These are phyloP conservation scores for Saturnispora hagleri DNA, from an alignment of 805 yeast genomes.

Conservation along the genomic window DNA sequence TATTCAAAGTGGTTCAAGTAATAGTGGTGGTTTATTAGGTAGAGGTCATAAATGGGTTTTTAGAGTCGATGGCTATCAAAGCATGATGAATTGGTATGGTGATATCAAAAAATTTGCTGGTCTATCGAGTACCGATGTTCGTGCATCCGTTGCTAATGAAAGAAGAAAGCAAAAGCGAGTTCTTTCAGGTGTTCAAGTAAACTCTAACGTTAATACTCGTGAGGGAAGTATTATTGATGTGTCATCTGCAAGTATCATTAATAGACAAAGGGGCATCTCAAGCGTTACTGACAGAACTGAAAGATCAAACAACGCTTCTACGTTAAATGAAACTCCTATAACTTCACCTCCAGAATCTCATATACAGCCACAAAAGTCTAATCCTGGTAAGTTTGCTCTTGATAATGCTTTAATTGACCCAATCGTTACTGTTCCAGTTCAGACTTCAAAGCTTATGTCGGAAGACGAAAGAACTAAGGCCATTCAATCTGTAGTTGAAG, in stretches of 20 bases:
- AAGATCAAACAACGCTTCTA: slow-evolving; percentile 1
- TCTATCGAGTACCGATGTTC: slow-evolving; percentile 49
- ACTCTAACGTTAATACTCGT: slow-evolving; percentile 10
- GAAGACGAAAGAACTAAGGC: not conserved
- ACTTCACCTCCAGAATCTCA: slow-evolving; percentile 4
- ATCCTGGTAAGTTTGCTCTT: slow-evolving; percentile 7
- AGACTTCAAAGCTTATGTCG: not conserved
- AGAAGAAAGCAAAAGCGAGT: slow-evolving; percentile 21
- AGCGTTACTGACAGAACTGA: slow-evolving; percentile 3
- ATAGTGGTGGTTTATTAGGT: slow-evolving; percentile 61
- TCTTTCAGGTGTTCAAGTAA: not conserved
- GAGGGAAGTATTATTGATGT: slow-evolving; percentile 1
- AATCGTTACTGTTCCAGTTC: slow-evolving; percentile 11
- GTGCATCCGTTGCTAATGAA: slow-evolving; percentile 39
- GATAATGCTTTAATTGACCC: slow-evolving; percentile 6
- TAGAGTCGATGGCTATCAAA: slow-evolving; percentile 72
- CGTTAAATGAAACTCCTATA: slow-evolving; percentile 4
- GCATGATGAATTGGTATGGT: slow-evolving; percentile 78
- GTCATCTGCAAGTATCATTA: not conserved
- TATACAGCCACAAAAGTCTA: not conserved
- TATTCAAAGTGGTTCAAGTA: slow-evolving; percentile 61
- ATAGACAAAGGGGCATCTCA: slow-evolving; percentile 3
- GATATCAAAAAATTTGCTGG: slow-evolving; percentile 63
- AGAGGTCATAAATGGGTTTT: slow-evolving; percentile 93
- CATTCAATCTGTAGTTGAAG: not conserved